Conservation (phyloP, 2,329 filamentous ascomycete genomes). For the Amylocarpus encephaloides region DNA sequence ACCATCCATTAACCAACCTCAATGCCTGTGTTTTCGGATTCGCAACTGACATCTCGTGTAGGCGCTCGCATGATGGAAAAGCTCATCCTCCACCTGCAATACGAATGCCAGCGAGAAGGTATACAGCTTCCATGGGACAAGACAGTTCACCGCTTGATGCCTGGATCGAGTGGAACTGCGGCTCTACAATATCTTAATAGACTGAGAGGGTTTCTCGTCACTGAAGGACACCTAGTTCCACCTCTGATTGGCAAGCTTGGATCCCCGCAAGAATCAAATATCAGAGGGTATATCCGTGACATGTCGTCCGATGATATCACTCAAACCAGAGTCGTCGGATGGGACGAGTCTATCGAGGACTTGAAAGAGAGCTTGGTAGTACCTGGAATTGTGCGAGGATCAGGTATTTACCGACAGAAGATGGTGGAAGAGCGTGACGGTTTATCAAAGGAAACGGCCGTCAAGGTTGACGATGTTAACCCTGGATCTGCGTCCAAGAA, state of each 20-base stretch:
- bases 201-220: slow-evolving; percentile 19
- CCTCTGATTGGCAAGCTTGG: slow-evolving; percentile 20
- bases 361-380: slow-evolving; percentile 16
- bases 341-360: slow-evolving; percentile 20
- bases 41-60: slow-evolving; percentile 17
- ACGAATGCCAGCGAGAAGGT: slow-evolving; percentile 31
- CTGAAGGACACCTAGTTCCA: slow-evolving; percentile 29
- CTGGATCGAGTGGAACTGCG: slow-evolving; percentile 21
- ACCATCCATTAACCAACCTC: background rate
- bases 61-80: slow-evolving; percentile 43
- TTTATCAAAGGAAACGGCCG: no score
- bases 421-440: background rate
- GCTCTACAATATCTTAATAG: slow-evolving; percentile 24
- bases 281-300: slow-evolving; percentile 25
- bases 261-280: background rate
- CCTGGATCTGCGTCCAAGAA: no score
- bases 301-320: slow-evolving; percentile 4
- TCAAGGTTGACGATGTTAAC: no score
- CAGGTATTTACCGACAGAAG: slow-evolving; percentile 24
- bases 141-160: slow-evolving; percentile 23
- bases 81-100: slow-evolving; percentile 36
- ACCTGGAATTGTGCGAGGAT: slow-evolving; percentile 21
- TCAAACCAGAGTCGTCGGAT: slow-evolving; percentile 12
- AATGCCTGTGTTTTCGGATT: background rate
- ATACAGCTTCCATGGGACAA: slow-evolving; percentile 24